Conservation (phyloP, 441 rosid genomes). For the Hypseocharis bilobata region DNA sequence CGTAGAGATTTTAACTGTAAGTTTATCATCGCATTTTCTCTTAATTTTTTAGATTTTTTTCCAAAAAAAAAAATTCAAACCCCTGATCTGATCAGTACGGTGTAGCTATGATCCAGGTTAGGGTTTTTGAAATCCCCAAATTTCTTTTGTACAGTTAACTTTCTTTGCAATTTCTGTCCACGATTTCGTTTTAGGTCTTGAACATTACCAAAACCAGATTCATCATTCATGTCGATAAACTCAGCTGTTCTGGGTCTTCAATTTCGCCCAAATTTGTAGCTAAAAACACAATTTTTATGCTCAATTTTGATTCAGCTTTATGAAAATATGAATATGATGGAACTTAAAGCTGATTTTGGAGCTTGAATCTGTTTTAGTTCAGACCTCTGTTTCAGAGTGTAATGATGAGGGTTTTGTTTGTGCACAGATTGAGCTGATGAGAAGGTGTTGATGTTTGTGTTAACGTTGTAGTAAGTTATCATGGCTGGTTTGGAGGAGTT, state of each 20-base stretch:
- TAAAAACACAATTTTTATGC: not conserved
- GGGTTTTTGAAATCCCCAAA: not conserved
- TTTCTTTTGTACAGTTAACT: not conserved
- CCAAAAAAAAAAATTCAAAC: not conserved
- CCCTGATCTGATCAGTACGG: not conserved
- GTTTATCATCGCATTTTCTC: no score
- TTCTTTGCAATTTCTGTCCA: not conserved
- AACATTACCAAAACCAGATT: not conserved
- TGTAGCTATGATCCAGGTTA: not conserved
- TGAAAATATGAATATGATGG: not conserved
- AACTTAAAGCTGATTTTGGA: not conserved
- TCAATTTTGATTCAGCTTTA: not conserved
- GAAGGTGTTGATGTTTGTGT: slow-evolving; percentile 8
- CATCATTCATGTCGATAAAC: not conserved
- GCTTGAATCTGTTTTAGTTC: not conserved
- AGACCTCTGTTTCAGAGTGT: not conserved
- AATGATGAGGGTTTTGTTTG: not conserved
- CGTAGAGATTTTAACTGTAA: no score
- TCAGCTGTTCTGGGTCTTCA: not conserved
- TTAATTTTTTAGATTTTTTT: not conserved
- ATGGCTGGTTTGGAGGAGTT: slow-evolving; percentile 90
- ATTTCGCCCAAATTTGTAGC: not conserved
- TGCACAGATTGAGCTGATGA: slow-evolving; percentile 11
- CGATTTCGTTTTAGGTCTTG: not conserved
- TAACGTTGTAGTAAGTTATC: slow-evolving; percentile 20